These are phyloP conservation scores for Albophoma yamanashiensis DNA, from an alignment of 2,329 filamentous ascomycete species.

Conservation along the genomic window DNA sequence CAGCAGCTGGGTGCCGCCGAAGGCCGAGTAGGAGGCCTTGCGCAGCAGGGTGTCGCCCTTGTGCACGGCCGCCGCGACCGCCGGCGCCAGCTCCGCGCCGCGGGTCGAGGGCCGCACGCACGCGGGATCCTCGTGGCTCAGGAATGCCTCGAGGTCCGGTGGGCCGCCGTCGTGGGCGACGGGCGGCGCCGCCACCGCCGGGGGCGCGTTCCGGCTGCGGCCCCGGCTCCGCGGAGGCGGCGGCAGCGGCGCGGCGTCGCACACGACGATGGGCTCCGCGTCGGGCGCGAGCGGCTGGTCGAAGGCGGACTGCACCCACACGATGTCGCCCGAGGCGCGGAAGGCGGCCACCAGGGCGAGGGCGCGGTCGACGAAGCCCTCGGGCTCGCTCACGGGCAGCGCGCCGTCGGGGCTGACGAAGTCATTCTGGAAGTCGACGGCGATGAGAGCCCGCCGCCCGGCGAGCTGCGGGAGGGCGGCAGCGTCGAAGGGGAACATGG, in stretches of 20 bases:
- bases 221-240: background rate
- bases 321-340: conserved; percentile 57
- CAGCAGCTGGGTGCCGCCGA: conserved; percentile 63
- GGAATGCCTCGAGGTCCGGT: conserved; percentile 32
- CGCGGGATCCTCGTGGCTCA: conserved; percentile 27
- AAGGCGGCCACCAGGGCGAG: conserved; percentile 60
- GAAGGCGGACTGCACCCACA: conserved; percentile 78
- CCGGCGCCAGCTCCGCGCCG: conserved; percentile 34
- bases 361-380: conserved; percentile 57
- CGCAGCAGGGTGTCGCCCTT: conserved; percentile 39
- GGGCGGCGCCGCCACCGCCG: background rate
- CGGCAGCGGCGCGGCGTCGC: conserved; percentile 18
- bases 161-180: background rate
- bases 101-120: conserved; percentile 33
- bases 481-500: conserved; percentile 47
- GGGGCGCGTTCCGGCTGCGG: background rate
- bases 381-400: conserved; percentile 52
- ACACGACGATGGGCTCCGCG: conserved; percentile 38
- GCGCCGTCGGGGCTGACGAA: conserved; percentile 62
- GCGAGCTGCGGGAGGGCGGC: conserved; percentile 43
- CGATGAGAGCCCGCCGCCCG: conserved; percentile 60
- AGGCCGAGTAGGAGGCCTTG: conserved; percentile 84
- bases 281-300: conserved; percentile 48
- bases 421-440: conserved; percentile 86
- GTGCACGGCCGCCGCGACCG: conserved; percentile 31